Percentiles rank a stretch among this genome's conserved stretches.
These are phyloP conservation scores for Aspergillus nomiae DNA, from an alignment of 2,329 filamentous ascomycete genomes.

Conservation along the genomic window DNA sequence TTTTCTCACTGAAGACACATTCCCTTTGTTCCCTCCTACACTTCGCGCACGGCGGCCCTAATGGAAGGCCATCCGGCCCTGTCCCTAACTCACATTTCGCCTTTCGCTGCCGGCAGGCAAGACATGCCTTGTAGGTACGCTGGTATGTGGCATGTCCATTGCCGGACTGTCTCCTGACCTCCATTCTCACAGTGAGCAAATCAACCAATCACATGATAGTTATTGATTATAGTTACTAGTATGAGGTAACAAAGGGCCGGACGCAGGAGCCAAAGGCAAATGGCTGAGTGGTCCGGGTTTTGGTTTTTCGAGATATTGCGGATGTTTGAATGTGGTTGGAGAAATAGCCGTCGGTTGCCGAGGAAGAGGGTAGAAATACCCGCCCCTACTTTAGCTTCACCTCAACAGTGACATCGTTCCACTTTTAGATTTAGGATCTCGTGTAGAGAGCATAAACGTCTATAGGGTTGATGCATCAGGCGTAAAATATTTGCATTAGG, in stretches of 20 bases:
- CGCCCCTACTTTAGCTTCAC: background rate
- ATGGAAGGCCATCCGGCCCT: conserved; percentile 41
- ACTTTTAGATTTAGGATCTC: background rate
- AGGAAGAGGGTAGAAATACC: conserved; percentile 8
- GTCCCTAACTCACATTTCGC: conserved; percentile 53
- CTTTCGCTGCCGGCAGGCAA: conserved; percentile 55
- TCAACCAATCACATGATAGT: conserved; percentile 18
- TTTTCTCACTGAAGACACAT: conserved; percentile 50
- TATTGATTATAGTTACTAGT: background rate
- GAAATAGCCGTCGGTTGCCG: conserved; percentile 24
- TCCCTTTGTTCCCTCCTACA: conserved; percentile 55
- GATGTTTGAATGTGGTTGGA: conserved; percentile 3
- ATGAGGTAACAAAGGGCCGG: background rate
- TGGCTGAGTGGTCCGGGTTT: background rate
- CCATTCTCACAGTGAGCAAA: conserved; percentile 18
- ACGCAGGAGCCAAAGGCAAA: background rate
- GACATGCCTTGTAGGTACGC: conserved; percentile 58
- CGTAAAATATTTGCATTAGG: background rate
- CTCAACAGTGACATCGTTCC: background rate
- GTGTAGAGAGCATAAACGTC: background rate
- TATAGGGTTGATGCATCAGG: background rate
- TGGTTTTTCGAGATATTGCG: conserved; percentile 6
- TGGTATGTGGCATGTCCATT: conserved; percentile 40
- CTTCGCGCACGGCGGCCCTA: conserved; percentile 48
- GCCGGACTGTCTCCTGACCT: conserved; percentile 21